Conservation (phyloP, 2,329 filamentous ascomycete genomes). For the Epichloe sp. region DNA sequence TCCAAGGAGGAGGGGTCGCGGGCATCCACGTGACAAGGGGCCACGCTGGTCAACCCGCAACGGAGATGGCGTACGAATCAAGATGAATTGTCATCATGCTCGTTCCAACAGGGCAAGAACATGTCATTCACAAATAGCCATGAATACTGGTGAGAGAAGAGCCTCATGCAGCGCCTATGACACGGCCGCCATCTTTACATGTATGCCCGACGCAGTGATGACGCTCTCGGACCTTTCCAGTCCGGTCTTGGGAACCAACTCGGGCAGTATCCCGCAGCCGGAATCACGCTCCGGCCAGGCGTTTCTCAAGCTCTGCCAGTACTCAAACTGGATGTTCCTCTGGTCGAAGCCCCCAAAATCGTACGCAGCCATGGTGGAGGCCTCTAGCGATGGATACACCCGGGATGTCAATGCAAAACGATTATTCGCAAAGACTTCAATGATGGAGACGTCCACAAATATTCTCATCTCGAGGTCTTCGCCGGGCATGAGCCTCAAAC, state of each 20-base stretch:
- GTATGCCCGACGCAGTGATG: not conserved
- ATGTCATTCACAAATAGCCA: too few species aligned
- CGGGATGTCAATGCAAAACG: conserved; percentile 12
- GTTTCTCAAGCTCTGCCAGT: conserved; percentile 1
- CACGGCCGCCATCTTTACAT: not conserved
- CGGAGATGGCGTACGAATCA: too few species aligned
- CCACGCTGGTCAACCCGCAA: too few species aligned
- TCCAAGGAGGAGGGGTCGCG: too few species aligned
- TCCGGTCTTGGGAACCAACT: not conserved
- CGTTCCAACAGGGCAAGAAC: too few species aligned
- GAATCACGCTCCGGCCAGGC: conserved; percentile 4
- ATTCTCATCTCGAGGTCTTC: conserved; percentile 10
- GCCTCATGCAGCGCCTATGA: not conserved
- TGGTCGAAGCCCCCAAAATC: conserved; percentile 4
- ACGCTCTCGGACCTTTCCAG: not conserved
- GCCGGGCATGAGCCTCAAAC: conserved; percentile 4
- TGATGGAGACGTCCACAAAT: conserved; percentile 11
- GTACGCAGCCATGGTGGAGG: not conserved
- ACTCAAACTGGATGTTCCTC: conserved; percentile 1
- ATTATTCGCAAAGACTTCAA: conserved; percentile 12
- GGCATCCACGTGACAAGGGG: too few species aligned
- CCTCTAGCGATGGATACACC: conserved; percentile 10
- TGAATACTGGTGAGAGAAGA: too few species aligned
- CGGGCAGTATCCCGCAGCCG: conserved; percentile 1
- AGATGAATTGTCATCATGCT: too few species aligned